Evolutionary conservation across 768 basidiomycete genomes (phyloP).

Genomic region (Hydnum rufescens): DNA sequence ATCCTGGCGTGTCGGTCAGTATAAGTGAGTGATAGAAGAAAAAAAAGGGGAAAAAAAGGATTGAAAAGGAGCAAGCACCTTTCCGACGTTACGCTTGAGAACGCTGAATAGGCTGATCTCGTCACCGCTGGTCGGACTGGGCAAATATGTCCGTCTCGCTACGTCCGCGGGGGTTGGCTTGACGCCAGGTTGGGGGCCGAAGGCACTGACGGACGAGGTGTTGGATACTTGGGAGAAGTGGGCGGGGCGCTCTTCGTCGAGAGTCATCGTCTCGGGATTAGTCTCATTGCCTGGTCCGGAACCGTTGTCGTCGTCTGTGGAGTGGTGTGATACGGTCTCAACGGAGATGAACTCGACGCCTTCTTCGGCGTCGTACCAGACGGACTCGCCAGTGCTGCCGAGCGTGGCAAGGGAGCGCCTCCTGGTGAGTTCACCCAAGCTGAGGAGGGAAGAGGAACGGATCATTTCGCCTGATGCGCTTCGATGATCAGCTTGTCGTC

Average conservation of each 20-base stretch:
- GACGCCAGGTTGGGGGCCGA: neutral
- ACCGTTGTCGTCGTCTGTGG: neutral
- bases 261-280: neutral
- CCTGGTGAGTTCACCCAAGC: too few species aligned
- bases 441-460: too few species aligned
- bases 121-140: slow-evolving; percentile 25
- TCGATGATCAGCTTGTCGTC: too few species aligned
- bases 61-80: slow-evolving; percentile 26
- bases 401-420: neutral
- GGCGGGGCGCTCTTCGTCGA: neutral
- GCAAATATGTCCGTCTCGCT: slow-evolving; percentile 10
- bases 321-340: neutral
- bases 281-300: neutral
- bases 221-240: neutral
- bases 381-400: neutral
- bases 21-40: neutral
- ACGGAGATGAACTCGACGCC: neutral
- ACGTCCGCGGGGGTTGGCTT: neutral
- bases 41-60: slow-evolving; percentile 8
- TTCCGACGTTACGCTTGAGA: slow-evolving; percentile 76
- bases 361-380: neutral
- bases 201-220: neutral
- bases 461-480: too few species aligned
- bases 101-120: slow-evolving; percentile 70
- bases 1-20: slow-evolving; percentile 29